These are phyloP conservation scores for Ophiostoma himal-ulmi DNA, from an alignment of 2,329 filamentous ascomycete genomes.

Conservation along the genomic window DNA sequence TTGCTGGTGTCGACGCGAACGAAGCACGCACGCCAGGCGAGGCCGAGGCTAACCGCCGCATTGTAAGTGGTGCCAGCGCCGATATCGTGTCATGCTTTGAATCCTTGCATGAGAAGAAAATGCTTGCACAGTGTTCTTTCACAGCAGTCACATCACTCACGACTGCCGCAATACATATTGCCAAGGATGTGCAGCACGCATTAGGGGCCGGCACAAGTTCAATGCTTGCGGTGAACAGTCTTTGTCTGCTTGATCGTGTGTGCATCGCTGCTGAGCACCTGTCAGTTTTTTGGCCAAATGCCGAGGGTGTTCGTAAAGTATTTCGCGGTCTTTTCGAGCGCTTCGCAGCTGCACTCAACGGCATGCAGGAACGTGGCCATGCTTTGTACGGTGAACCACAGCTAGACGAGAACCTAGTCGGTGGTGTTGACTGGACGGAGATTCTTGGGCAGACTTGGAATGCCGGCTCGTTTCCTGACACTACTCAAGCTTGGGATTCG, in stretches of 20 bases:
- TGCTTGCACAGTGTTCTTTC: conserved; percentile 20
- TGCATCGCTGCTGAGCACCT: conserved; percentile 16
- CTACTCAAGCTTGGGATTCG: conserved; percentile 14
- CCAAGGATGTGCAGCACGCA: conserved; percentile 18
- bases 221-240: conserved; percentile 19
- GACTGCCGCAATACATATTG: conserved; percentile 21
- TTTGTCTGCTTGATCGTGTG: conserved; percentile 18
- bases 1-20: neutral
- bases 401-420: neutral
- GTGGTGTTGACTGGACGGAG: conserved; percentile 20
- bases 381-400: neutral
- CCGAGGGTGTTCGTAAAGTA: conserved; percentile 19
- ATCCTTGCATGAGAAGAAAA: conserved; percentile 3
- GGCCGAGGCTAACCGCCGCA: neutral
- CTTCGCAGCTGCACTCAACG: conserved; percentile 6
- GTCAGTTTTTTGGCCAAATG: conserved; percentile 22
- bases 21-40: neutral
- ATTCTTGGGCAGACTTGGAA: conserved; percentile 21
- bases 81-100: conserved; percentile 20
- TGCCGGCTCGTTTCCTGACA: neutral
- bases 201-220: neutral
- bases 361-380: neutral
- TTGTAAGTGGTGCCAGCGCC: conserved; percentile 12
- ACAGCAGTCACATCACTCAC: conserved; percentile 18
- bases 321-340: conserved; percentile 21